Base-by-base conservation (phyloP, 2,329 filamentous ascomycete species). In the Thermothelomyces thermophilus region DNA sequence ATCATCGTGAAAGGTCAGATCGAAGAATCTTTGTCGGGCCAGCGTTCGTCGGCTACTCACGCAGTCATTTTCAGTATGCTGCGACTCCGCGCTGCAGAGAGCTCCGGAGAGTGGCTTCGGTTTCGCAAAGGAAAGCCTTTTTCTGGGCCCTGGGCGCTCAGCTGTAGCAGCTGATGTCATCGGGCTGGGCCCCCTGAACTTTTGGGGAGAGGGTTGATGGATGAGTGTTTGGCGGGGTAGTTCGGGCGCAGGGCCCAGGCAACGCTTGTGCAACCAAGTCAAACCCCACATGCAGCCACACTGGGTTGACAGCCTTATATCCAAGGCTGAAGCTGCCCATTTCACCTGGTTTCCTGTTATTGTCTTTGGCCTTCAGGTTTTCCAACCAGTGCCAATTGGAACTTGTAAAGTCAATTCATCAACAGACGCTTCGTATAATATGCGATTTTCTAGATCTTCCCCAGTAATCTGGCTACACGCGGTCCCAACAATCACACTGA, bases 31-130 rank as follows among this genome's bases (percentile, higher is more conserved):
- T 9, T 26, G 24, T 9, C n/a, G 4, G 24, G 24, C 17, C 19
- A 17, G 16, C 4, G 8, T 31, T n/a, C 5, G 13, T 20, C n/a
- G 19, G 33, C n/a, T 34, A 54, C 51, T 56, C 28, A 55, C 53
- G 52, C 55, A 34, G 52, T 51, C 53, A 57, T 58, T 8, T 50
- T 56, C 45, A 17, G 22, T 2, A 35, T 6, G 9, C 5, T 28
- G 16, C 7, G 3, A 9, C 14, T 9, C 14, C 16, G 36, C 37
- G 13, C 36, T n/a, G 22, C 41, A 34, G 9, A 8, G 14, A n/a
- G 28, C 19, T 3, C 8, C 14, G 22, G 42, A 22, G 48, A 31
- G 46, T 41, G 17, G 22, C 30, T 33, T 49, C 40, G 14, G 4
- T 10, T n/a, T 17, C 2, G 19, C 19, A 26, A 26, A 26, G 24